phyloP scores from a whole-genome alignment of 2,329 filamentous ascomycete genomes.

The Thyridium curvatum region DNA sequence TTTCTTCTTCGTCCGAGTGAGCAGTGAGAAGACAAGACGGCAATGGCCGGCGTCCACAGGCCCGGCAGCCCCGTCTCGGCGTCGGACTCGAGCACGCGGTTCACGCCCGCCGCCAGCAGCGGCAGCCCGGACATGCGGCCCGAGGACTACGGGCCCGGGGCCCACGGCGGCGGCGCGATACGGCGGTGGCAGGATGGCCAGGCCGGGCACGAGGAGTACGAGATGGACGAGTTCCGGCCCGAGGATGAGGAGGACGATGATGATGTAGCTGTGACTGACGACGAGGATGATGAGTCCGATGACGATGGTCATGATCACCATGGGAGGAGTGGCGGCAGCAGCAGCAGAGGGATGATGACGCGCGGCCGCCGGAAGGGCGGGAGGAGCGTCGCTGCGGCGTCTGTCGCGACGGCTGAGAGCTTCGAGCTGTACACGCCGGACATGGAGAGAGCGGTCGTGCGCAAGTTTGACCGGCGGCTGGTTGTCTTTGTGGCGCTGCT shows the following conservation, averaged over 20 bases:
- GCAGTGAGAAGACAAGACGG: too few relatives aligned
- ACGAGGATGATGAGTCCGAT: conserved; percentile 6
- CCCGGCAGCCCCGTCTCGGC: not conserved
- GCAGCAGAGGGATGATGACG: not conserved
- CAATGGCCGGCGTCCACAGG: too few relatives aligned
- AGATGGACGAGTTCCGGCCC: too few relatives aligned
- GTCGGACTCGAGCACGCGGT: not conserved
- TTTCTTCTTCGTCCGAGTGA: too few relatives aligned
- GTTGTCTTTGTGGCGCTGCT: conserved; percentile 76
- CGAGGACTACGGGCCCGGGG: conserved; percentile 2
- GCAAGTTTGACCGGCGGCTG: conserved; percentile 70
- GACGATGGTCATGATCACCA: not conserved
- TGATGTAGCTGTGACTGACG: conserved; percentile 1
- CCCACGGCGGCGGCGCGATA: not conserved
- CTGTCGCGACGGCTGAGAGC: conserved; percentile 8
- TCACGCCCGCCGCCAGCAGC: conserved; percentile 7
- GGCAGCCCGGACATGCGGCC: conserved; percentile 5
- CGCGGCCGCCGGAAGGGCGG: conserved; percentile 4
- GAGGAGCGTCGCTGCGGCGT: not conserved
- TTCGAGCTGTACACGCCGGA: conserved; percentile 46
- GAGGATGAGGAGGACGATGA: conserved; percentile 1
- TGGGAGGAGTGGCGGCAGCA: not conserved
- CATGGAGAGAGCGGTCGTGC: conserved; percentile 66
- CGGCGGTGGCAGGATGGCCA: conserved; percentile 10
- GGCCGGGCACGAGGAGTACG: conserved; percentile 4